These are phyloP conservation scores for Paraleonurus japonicus DNA, from an alignment of 257 asterid species.

Conservation along the genomic window DNA sequence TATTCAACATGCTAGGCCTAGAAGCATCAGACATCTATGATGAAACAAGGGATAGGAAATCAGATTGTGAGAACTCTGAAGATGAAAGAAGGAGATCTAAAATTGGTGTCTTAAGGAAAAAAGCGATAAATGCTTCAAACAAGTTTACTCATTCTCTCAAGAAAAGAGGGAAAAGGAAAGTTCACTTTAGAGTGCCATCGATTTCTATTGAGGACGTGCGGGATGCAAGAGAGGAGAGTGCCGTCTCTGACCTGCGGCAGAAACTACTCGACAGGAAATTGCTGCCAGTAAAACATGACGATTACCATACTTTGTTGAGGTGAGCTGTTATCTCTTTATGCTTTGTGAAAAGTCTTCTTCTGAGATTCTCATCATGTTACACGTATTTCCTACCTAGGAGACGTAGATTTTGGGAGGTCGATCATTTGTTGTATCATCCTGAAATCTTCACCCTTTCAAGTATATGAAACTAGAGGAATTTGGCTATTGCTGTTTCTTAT, in stretches of 20 bases:
- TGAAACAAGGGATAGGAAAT: constrained; percentile 74
- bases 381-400: not conserved
- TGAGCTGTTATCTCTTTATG: constrained; percentile 27
- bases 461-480: not conserved
- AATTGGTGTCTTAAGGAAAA: constrained; percentile 73
- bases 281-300: constrained; percentile 83
- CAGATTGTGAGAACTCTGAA: constrained; percentile 75
- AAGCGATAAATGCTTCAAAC: constrained; percentile 87
- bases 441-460: not conserved
- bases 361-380: not conserved
- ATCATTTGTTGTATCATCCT: constrained; percentile 3
- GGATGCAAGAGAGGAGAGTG: constrained; percentile 82
- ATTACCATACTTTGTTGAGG: constrained; percentile 91
- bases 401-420: not conserved
- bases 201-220: constrained; percentile 89
- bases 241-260: constrained; percentile 74
- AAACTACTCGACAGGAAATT: constrained; percentile 58
- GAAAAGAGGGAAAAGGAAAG: constrained; percentile 87
- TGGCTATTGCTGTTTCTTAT: constrained; percentile 2
- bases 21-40: constrained; percentile 65
- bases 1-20: constrained; percentile 22
- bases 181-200: constrained; percentile 79
- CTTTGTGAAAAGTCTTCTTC: not conserved
- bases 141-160: constrained; percentile 86
- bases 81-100: constrained; percentile 79